A percentile compares a stretch with the other conserved stretches of the same genome.
phyloP scores from a whole-genome alignment of 768 basidiomycete genomes.

The Russula sp. region DNA sequence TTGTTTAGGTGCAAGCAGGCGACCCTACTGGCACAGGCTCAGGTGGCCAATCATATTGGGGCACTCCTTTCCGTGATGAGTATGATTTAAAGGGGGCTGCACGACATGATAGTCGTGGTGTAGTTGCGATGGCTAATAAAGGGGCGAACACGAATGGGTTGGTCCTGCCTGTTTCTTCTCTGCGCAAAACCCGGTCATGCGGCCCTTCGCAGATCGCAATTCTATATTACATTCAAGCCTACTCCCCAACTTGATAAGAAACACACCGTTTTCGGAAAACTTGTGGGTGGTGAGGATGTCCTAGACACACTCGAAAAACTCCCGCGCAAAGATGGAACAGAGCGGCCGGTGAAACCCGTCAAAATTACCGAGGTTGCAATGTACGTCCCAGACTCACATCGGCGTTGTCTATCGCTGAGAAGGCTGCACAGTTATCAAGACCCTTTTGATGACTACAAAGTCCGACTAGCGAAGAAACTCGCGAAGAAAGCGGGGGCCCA shows the following conservation, averaged over 20 bases:
- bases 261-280: conserved; percentile 94
- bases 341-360: conserved; percentile 79
- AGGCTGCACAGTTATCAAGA: conserved; percentile 67
- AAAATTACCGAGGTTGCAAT: conserved; percentile 82
- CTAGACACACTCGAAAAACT: conserved; percentile 77
- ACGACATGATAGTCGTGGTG: conserved; percentile 78
- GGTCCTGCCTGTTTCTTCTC: conserved; percentile 20
- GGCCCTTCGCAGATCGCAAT: conserved; percentile 61
- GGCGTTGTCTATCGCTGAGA: background rate
- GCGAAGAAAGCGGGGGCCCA: conserved; percentile 47
- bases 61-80: conserved; percentile 93
- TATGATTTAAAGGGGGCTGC: conserved; percentile 81
- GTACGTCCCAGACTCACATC: conserved; percentile 38
- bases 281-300: conserved; percentile 93
- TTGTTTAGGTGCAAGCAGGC: conserved; percentile 82
- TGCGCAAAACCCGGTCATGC: conserved; percentile 1
- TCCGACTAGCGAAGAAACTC: conserved; percentile 70
- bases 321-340: conserved; percentile 75
- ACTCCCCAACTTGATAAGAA: conserved; percentile 86
- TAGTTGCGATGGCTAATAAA: conserved; percentile 93
- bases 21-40: conserved; percentile 95
- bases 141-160: conserved; percentile 86
- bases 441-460: conserved; percentile 91
- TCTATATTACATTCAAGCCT: conserved; percentile 83
- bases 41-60: conserved; percentile 92